Base-by-base conservation (phyloP, 768 basidiomycete genomes). In the Plicaturopsis crispa region DNA sequence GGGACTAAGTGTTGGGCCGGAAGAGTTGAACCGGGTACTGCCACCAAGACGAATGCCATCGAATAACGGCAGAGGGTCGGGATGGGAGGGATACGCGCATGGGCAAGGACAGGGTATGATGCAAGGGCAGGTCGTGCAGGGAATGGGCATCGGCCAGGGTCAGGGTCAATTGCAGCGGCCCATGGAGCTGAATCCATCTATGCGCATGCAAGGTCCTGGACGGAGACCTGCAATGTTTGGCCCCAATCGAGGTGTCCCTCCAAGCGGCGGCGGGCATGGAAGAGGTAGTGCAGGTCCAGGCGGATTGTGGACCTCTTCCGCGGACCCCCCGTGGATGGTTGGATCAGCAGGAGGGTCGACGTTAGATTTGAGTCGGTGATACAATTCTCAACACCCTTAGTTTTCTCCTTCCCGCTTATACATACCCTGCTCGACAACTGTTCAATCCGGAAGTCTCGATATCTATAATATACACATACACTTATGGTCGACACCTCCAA, bases 191-290 rank as follows among this genome's bases (percentile, higher is more conserved):
- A 73, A 70, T 26, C 67, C 65, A n/a, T 64, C 61, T 12, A 66
- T 70, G 59, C 67, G 76, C 13, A 60, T 70, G 48, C 76, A 67
- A 10, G 68, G 68, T 6, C 72, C 69, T 47, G 65, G 60, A 11
- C 66, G 78, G 44, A 65, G 80, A 48, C 61, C 77, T 8, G 73
- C 70, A 34, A 80, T 80, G 60, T 80, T 80, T 52, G 73, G 72
- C 18, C 58, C 52, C 20, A 63, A 60, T 26, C 42, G 21, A 48
- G 42, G 57, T 40, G 59, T 52, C 39, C 38, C 53, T 43, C 51
- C 52, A 50, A 23, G 54, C 42, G 46, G 63, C 51, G 24, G 55
- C 51, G 43, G 59, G 45, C 6, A 55, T 50, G 44, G 54, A 44
- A 53, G 39, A 43, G 57, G 48, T 13, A 59, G 54, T 18, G 41